Percentiles rank a stretch among this genome's conserved stretches.
Conservation (phyloP, 768 basidiomycete genomes). For the Phylloporus sp. region DNA sequence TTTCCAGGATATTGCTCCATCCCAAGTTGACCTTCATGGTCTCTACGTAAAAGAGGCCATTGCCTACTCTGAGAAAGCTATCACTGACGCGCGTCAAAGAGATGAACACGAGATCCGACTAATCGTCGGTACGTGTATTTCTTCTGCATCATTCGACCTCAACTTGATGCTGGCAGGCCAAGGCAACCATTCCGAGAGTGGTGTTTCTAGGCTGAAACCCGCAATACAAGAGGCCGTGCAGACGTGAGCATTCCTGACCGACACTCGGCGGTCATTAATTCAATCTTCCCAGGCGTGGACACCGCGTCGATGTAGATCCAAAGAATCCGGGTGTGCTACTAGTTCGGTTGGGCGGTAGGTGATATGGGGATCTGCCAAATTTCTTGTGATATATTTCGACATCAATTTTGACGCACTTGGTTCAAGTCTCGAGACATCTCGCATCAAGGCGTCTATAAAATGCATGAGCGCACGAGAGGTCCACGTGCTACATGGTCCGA, state of each 20-base stretch:
- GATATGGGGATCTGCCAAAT: neutral
- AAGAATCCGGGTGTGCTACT: constrained; percentile 80
- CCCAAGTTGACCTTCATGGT: constrained; percentile 86
- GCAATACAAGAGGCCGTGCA: constrained; percentile 80
- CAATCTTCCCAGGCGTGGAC: constrained; percentile 49
- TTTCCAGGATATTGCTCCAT: constrained; percentile 51
- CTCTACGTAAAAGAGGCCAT: constrained; percentile 92
- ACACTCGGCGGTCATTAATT: neutral
- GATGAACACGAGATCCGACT: constrained; percentile 64
- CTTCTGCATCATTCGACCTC: neutral
- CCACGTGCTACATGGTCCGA: neutral
- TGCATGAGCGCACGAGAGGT: neutral
- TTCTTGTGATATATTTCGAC: neutral
- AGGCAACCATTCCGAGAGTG: constrained; percentile 77
- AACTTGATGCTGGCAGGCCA: constrained; percentile 50
- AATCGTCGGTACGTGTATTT: constrained; percentile 68
- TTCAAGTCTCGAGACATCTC: neutral
- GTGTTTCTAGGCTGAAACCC: constrained; percentile 80
- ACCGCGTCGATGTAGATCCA: constrained; percentile 71
- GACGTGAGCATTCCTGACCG: constrained; percentile 42
- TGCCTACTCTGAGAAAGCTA: constrained; percentile 60
- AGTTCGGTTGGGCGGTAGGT: constrained; percentile 39
- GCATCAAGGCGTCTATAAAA: neutral
- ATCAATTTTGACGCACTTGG: neutral
- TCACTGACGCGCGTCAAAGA: constrained; percentile 55